Conservation (phyloP, 352 stramenopile genomes). For the Phytophthora vignae region DNA sequence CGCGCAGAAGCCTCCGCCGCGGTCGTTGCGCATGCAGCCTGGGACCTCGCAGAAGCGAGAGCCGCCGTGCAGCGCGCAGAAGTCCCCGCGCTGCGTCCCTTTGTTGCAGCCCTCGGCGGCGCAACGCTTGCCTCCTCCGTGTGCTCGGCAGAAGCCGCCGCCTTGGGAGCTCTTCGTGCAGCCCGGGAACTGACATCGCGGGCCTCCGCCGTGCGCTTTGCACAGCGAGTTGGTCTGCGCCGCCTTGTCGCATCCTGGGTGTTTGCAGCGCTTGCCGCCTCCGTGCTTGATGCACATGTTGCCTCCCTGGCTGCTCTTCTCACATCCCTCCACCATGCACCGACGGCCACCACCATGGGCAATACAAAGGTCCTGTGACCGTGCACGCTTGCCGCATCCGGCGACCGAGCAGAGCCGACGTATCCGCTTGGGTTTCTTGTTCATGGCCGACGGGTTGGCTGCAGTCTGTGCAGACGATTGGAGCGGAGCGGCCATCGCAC, state of each 20-base stretch:
- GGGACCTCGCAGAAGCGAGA: slow-evolving; percentile 78
- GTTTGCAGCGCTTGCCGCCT: slow-evolving; percentile 78
- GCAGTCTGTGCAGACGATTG: neutral
- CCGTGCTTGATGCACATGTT: slow-evolving; percentile 89
- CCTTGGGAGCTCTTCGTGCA: slow-evolving; percentile 80
- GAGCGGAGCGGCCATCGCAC: neutral
- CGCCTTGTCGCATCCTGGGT: slow-evolving; percentile 75
- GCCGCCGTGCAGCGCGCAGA: slow-evolving; percentile 84
- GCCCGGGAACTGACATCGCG: slow-evolving; percentile 68
- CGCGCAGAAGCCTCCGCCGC: slow-evolving; percentile 68
- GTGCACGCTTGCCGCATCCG: slow-evolving; percentile 85
- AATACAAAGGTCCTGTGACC: slow-evolving; percentile 86
- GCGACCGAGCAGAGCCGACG: slow-evolving; percentile 62
- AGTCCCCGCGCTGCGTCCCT: slow-evolving; percentile 84
- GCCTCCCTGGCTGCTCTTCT: slow-evolving; percentile 80
- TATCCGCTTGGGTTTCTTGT: slow-evolving; percentile 42
- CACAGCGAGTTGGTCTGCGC: slow-evolving; percentile 85
- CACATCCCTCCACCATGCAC: slow-evolving; percentile 77
- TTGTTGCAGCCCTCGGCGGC: slow-evolving; percentile 86
- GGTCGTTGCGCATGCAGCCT: slow-evolving; percentile 85
- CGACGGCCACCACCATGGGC: slow-evolving; percentile 78
- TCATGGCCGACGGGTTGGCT: neutral
- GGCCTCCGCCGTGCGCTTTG: slow-evolving; percentile 81
- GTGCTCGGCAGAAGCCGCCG: slow-evolving; percentile 79
- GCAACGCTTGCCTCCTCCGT: slow-evolving; percentile 87